A percentile compares a stretch with the other conserved stretches of the same genome.
Evolutionary conservation across 208 protist species (phyloP).

Genomic region (Acanthamoeba polyphaga): DNA sequence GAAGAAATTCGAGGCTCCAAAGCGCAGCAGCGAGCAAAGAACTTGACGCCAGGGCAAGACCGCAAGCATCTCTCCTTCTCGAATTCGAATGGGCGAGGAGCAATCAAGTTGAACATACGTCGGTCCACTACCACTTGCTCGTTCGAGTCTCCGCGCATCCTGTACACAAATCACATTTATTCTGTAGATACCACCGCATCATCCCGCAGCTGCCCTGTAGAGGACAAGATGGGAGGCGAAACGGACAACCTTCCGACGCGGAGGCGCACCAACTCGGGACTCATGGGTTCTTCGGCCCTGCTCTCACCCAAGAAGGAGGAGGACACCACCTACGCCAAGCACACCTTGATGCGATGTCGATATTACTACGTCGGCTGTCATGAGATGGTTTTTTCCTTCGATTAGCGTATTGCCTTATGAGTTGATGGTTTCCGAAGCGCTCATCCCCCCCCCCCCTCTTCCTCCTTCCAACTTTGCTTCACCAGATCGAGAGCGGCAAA

Average conservation of each 20-base stretch:
- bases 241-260: conserved; percentile 20
- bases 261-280: neutral
- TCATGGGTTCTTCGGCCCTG: neutral
- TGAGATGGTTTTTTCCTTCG: neutral
- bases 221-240: conserved; percentile 27
- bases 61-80: neutral
- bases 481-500: conserved; percentile 1
- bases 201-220: neutral
- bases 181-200: too few relatives aligned
- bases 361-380: conserved; percentile 64
- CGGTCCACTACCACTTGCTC: neutral
- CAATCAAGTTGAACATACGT: neutral
- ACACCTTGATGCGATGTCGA: conserved; percentile 5
- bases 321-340: neutral
- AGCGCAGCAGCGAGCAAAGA: too few relatives aligned
- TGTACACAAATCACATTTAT: too few relatives aligned
- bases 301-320: neutral
- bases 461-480: neutral
- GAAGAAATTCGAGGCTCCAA: conserved; percentile 49
- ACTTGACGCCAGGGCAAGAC: too few relatives aligned
- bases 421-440: neutral
- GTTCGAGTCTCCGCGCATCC: too few relatives aligned
- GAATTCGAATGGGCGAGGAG: neutral
- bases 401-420: neutral
- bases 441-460: neutral